A percentile compares a stretch with the other conserved stretches of the same genome.
phyloP scores from a whole-genome alignment of 441 rosid genomes.

The Pelargonium cotyledonis region DNA sequence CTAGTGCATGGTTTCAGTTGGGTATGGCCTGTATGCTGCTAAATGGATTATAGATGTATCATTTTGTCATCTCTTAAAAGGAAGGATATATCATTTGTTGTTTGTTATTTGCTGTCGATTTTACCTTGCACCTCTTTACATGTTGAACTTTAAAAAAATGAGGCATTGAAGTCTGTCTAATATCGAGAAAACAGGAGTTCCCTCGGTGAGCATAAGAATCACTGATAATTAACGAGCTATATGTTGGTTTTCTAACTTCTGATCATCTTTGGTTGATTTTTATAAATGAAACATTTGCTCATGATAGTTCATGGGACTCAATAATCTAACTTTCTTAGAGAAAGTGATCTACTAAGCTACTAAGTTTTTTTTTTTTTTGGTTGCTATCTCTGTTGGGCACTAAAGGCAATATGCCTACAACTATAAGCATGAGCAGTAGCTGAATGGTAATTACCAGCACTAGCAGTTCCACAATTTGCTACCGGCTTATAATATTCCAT shows the following conservation, averaged over 20 bases:
- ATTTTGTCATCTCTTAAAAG: background rate
- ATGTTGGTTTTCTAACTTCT: background rate
- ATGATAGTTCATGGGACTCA: too few relatives aligned
- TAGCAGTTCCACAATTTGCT: too few relatives aligned
- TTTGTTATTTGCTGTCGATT: background rate
- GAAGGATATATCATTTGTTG: background rate
- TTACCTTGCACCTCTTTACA: background rate
- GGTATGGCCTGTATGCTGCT: background rate
- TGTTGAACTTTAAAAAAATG: background rate
- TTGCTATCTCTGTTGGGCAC: too few relatives aligned
- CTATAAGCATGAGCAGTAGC: too few relatives aligned
- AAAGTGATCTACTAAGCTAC: background rate
- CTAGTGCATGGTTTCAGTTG: background rate
- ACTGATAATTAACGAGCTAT: background rate
- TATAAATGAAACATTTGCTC: background rate
- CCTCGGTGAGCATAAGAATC: background rate
- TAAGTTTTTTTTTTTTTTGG: too few relatives aligned
- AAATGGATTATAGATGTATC: background rate
- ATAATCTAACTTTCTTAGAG: background rate
- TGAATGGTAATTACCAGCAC: too few relatives aligned
- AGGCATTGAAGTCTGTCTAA: too few relatives aligned
- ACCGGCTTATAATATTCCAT: too few relatives aligned
- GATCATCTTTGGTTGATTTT: background rate
- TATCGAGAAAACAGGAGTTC: background rate
- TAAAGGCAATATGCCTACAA: too few relatives aligned